Base-by-base conservation (phyloP, 2,329 filamentous ascomycete species). In the Neonectria faginata region DNA sequence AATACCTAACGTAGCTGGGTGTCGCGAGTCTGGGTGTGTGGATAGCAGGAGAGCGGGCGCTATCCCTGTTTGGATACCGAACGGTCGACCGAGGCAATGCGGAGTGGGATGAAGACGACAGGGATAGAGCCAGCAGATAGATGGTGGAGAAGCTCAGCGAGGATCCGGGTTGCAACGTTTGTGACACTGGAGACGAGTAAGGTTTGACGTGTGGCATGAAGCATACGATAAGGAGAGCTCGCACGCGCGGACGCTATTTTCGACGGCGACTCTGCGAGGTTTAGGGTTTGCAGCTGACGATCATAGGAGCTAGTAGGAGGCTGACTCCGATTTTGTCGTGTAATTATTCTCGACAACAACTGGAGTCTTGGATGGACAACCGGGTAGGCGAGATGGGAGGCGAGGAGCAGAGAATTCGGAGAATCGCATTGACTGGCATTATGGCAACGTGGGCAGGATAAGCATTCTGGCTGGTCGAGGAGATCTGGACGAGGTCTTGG, bases 51-150 rank as follows among this genome's bases (percentile, higher is more conserved):
- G 12, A n/a, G n/a, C 7, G 33, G 18, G 36, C 41, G 55, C 64
- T 61, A 66, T 53, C 3, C 64, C 39, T 22, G 20, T 66, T 58
- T 61, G 41, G 53, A 66, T 57, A 66, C 64, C 64, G 61, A 64
- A 25, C 25, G 41, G 56, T 64, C 60, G 61, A 55, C 36, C 27
- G 56, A 66, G 41, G 11, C 11, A 12, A 36, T 36, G 29, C 20
- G 31, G 9, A 14, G 31, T 14, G 33, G 16, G 29, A 33, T 27
- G 7, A 36, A 27, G 12, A 33, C 12, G 33, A 14, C 11, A 47
- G 20, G 33, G 29, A 31, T 3, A 18, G 5, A 51, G 10, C 29
- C 6, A 9, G 29, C 29, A 29, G 29, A 29, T 29, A 29, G 29
- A 29, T 29, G 29, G 8, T 29, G 8, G 29, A 10, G 29, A 29